Percentiles rank a stretch among this genome's conserved stretches.
phyloP scores from a whole-genome alignment of 306 rosid species.

The Prunus mira region DNA sequence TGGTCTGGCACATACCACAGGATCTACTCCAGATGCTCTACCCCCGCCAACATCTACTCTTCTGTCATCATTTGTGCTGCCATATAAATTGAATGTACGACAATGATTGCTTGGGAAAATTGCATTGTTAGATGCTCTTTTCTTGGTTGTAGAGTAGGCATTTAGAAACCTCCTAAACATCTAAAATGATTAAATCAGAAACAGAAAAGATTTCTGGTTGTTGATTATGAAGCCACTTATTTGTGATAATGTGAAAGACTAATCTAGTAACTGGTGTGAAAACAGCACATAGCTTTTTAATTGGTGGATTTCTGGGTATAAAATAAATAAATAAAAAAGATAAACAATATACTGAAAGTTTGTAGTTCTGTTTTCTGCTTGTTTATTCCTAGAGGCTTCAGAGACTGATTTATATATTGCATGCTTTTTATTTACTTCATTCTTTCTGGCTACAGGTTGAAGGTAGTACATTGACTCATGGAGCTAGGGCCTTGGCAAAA shows the following conservation, averaged over 20 bases:
- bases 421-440: constrained; percentile 9
- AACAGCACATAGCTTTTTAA: not conserved
- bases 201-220: not conserved
- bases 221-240: not conserved
- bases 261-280: not conserved
- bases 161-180: constrained; percentile 6
- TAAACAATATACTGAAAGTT: not conserved
- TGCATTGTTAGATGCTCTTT: not conserved
- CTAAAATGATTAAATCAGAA: not conserved
- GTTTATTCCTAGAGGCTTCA: not conserved
- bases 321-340: too few relatives aligned
- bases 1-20: constrained; percentile 62
- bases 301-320: not conserved
- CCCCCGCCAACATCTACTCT: constrained; percentile 54
- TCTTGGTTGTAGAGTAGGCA: not conserved
- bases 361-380: not conserved
- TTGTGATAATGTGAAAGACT: not conserved
- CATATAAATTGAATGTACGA: constrained; percentile 45
- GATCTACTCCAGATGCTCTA: constrained; percentile 52
- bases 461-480: constrained; percentile 51
- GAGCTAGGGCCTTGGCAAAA: constrained; percentile 80
- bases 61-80: constrained; percentile 54
- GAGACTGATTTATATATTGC: constrained; percentile 1
- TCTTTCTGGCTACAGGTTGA: constrained; percentile 31
- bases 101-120: constrained; percentile 1